Evolutionary conservation across 768 basidiomycete genomes (phyloP), one percentile per base, ranked within the genome.

Genomic region (Harrya chromipes): DNA sequence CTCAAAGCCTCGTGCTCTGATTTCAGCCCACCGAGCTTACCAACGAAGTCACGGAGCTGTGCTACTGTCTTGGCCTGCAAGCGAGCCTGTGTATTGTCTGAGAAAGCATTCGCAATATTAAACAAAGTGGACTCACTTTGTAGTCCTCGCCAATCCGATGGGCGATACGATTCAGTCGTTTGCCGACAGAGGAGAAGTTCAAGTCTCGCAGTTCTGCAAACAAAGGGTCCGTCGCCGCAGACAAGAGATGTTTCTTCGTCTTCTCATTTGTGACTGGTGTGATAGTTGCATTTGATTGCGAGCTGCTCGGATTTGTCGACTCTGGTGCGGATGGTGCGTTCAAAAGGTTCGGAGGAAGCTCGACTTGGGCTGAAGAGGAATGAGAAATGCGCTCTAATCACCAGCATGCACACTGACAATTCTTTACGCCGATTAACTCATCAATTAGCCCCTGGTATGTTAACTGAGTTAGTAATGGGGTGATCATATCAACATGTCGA

Each of bases 381-480:
- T 60, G 26, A 56, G 53, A 45, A 13, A 19, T 17, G 2, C 39
- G 11, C 34, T 17, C 16, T 11, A 5, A 12, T 17, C 27, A 24
- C 6, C 16, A 23, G 20, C 14, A 43, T 4, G 42, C 21, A 23
- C 10, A 69, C 85, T 51, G 59, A 92, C 94, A 87, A 61, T 97
- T 93, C 67, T 81, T 87, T 53, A 99, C 85, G 1, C 91, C 89
- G 40, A 97, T 75, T 31, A 92, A 71, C 66, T 99, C 97, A 62
- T 98, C 97, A 29, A 97, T 77, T 41, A 99, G 83, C 17, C 97
- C 97, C 65, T 98, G 88, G 58, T 98, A 98, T 0, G 97, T 99
- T 49, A 98, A 74, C 61, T 98, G 94, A 3, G 97, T 98, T 40
- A 95, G 80, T 43, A 98, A 74, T 1, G 97, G 93, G 0, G 97